phyloP scores from a whole-genome alignment of 495 filamentous ascomycete species.

The Penicillium desertorum region DNA sequence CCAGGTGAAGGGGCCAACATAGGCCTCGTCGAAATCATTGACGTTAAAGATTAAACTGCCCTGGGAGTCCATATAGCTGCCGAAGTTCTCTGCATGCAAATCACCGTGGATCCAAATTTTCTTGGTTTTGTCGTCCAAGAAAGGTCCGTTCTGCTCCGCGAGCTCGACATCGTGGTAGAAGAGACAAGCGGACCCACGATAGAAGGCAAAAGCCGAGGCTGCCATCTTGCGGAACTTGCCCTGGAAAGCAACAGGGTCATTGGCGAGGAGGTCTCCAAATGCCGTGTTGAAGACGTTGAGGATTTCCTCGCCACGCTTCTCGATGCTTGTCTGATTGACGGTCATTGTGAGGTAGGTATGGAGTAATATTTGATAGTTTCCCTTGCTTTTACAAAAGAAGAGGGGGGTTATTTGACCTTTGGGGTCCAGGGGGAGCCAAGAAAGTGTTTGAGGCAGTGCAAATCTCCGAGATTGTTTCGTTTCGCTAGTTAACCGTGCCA shows the following conservation, averaged over 20 bases:
- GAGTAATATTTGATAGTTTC: too few relatives aligned
- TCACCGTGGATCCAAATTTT: slow-evolving; percentile 22
- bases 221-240: slow-evolving; percentile 24
- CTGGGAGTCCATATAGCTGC: slow-evolving; percentile 20
- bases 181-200: slow-evolving; percentile 19
- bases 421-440: too few relatives aligned
- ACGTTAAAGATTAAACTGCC: slow-evolving; percentile 21
- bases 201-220: slow-evolving; percentile 22
- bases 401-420: too few relatives aligned
- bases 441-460: too few relatives aligned
- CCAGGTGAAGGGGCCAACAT: slow-evolving; percentile 20
- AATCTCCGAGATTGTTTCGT: too few relatives aligned
- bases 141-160: slow-evolving; percentile 1
- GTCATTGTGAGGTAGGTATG: slow-evolving; percentile 3
- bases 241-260: slow-evolving; percentile 17
- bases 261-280: slow-evolving; percentile 16
- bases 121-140: slow-evolving; percentile 12
- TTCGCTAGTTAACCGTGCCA: too few relatives aligned
- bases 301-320: slow-evolving; percentile 19
- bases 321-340: neutral
- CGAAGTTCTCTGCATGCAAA: slow-evolving; percentile 22
- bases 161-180: slow-evolving; percentile 20
- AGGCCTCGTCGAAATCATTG: slow-evolving; percentile 24
- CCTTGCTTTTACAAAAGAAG: too few relatives aligned
- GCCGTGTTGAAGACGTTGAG: slow-evolving; percentile 14